Conservation (phyloP, 495 filamentous ascomycete species). For the Lophium mytilinum region DNA sequence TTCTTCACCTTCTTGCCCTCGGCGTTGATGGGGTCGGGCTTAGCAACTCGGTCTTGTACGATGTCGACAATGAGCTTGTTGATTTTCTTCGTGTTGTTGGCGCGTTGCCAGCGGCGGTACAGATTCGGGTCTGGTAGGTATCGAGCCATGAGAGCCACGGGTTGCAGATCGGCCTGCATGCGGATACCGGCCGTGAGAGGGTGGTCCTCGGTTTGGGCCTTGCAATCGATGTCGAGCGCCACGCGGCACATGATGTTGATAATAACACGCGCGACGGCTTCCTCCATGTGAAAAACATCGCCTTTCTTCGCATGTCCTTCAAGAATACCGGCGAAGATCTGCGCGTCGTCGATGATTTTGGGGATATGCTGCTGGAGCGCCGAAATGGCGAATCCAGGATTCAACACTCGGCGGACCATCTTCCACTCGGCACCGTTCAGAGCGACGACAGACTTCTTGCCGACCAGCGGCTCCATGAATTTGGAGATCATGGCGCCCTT, state of each 20-base stretch:
- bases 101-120: not conserved
- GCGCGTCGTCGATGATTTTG: not conserved
- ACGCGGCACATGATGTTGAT: slow-evolving; percentile 28
- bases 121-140: not conserved
- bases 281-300: not conserved
- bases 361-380: not conserved
- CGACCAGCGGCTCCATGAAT: not conserved
- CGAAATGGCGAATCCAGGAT: not conserved
- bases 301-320: not conserved
- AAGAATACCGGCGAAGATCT: not conserved
- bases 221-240: not conserved
- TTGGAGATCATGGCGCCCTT: not conserved
- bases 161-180: not conserved
- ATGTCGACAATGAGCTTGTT: not conserved
- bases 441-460: not conserved
- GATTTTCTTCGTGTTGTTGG: not conserved
- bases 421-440: slow-evolving; percentile 2
- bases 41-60: not conserved
- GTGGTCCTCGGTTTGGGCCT: not conserved
- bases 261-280: slow-evolving; percentile 18
- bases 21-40: not conserved
- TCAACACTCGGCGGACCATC: not conserved
- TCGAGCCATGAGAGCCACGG: not conserved
- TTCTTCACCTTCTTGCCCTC: not conserved
- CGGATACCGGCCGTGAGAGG: not conserved